These are phyloP conservation scores for Arthrobotrys sinensis DNA, from an alignment of 2,329 filamentous ascomycete genomes.

Conservation along the genomic window DNA sequence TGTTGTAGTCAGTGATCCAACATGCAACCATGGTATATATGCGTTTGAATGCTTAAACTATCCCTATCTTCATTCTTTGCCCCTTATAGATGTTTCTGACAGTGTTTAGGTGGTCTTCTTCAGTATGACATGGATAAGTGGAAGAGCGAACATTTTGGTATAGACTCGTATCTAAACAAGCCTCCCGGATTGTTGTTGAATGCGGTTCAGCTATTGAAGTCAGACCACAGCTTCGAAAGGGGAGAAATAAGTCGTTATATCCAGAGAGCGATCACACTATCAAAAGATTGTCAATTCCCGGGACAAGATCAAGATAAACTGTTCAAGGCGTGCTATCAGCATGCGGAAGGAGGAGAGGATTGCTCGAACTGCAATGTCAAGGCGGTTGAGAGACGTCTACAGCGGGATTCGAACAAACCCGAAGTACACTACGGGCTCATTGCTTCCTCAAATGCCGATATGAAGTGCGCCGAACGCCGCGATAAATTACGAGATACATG, in stretches of 20 bases:
- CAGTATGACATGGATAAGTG: slow-evolving; percentile 5
- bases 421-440: slow-evolving; percentile 9
- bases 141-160: not conserved
- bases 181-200: not conserved
- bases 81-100: not conserved
- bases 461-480: not conserved
- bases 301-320: not conserved
- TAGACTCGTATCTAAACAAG: not conserved
- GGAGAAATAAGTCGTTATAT: slow-evolving; percentile 22
- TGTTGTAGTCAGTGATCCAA: slow-evolving; percentile 9
- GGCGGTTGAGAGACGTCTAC: not conserved
- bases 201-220: not conserved
- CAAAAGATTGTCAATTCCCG: not conserved
- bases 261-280: not conserved
- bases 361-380: not conserved
- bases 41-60: not conserved
- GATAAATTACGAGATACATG: not conserved
- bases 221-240: slow-evolving; percentile 2
- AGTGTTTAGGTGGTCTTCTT: slow-evolving; percentile 6
- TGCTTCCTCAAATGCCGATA: not conserved
- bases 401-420: not conserved
- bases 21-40: not conserved
- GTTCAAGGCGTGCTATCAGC: not conserved
- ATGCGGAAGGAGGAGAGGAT: not conserved
- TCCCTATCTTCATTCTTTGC: not conserved